A percentile compares a stretch with the other conserved stretches of the same genome.
phyloP scores from a whole-genome alignment of 2,329 filamentous ascomycete genomes.

The Trichophyton simii region DNA sequence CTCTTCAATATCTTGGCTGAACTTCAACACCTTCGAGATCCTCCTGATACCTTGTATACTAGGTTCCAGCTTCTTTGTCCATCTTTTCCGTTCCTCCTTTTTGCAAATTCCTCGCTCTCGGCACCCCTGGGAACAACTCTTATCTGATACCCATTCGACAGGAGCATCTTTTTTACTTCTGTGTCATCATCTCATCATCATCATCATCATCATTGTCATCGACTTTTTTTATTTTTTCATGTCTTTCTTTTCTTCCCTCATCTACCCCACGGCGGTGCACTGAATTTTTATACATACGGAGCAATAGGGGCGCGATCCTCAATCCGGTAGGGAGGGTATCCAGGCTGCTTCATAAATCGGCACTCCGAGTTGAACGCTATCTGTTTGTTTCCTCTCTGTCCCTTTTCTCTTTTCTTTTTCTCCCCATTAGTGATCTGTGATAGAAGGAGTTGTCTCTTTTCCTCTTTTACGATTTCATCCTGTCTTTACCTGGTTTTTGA shows the following conservation, averaged over 20 bases:
- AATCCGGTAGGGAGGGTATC: background rate
- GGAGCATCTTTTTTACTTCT: constrained; percentile 7
- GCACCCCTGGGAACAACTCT: background rate
- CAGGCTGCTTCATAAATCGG: background rate
- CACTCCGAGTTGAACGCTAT: background rate
- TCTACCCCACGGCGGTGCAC: background rate
- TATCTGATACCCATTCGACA: constrained; percentile 7
- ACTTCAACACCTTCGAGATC: background rate
- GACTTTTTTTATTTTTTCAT: background rate
- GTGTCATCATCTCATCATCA: too few species aligned
- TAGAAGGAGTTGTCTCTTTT: background rate
- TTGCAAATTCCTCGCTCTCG: background rate
- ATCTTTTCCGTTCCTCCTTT: background rate
- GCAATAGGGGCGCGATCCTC: constrained; percentile 3
- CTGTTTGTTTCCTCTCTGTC: background rate
- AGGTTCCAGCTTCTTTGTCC: constrained; percentile 5
- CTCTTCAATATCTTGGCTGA: background rate
- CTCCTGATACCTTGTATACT: constrained; percentile 9
- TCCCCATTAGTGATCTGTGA: background rate
- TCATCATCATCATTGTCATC: too few species aligned
- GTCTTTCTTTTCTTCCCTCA: constrained; percentile 1
- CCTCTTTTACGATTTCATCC: background rate
- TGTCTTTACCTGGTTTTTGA: background rate
- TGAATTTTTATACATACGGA: background rate
- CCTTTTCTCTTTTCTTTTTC: background rate